Evolutionary conservation across 2,329 filamentous ascomycete genomes (phyloP).

Genomic region (Hypoxylon rubiginosum): DNA sequence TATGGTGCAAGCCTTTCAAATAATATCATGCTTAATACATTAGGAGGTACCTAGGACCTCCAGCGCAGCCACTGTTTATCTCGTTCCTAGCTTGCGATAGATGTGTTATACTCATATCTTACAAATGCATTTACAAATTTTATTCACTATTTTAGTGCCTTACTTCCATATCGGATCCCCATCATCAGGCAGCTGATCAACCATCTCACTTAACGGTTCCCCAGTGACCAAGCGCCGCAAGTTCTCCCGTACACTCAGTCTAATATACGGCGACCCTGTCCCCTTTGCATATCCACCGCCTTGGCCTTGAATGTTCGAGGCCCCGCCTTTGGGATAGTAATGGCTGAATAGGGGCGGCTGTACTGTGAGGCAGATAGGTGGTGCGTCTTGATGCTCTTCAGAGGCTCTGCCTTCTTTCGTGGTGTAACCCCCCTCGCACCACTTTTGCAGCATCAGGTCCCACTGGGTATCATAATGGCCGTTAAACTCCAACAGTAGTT

Average conservation of each 20-base stretch:
- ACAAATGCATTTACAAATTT: no score
- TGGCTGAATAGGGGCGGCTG: constrained; percentile 49
- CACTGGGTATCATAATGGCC: constrained; percentile 45
- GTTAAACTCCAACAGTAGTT: constrained; percentile 52
- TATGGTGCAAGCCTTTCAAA: no score
- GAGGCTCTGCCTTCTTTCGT: neutral
- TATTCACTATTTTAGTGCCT: no score
- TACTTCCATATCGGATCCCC: constrained; percentile 44
- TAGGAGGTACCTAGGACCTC: no score
- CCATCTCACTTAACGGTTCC: constrained; percentile 24
- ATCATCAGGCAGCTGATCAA: constrained; percentile 47
- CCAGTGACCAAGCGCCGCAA: constrained; percentile 36
- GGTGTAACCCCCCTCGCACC: constrained; percentile 43
- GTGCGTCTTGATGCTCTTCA: neutral
- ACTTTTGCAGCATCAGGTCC: constrained; percentile 49
- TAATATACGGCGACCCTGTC: constrained; percentile 46
- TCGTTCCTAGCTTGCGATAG: no score
- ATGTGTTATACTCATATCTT: no score
- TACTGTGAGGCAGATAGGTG: constrained; percentile 46
- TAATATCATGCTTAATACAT: no score
- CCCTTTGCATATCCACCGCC: constrained; percentile 45
- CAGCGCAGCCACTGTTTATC: no score
- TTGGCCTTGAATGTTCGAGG: constrained; percentile 46
- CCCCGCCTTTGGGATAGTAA: constrained; percentile 37
- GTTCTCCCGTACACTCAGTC: constrained; percentile 46